Base-by-base conservation (phyloP, 164 flowering plant genomes). In the Chimonanthus praecox region DNA sequence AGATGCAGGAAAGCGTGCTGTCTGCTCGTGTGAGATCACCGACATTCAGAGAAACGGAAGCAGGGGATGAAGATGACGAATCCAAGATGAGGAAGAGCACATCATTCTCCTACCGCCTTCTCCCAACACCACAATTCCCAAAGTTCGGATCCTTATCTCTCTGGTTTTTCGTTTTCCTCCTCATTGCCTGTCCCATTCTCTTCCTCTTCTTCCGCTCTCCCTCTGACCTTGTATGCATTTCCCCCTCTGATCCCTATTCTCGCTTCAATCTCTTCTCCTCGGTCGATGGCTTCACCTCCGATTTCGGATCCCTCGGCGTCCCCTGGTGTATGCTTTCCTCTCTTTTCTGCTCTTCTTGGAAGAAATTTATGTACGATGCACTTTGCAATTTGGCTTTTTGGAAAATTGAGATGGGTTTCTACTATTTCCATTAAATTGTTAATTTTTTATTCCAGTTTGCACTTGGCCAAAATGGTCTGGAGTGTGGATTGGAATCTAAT, bases 241-340 rank as follows among this genome's bases (percentile, higher is more conserved):
- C 91, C 64, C 74, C 90, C 10, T 80, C 63, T 49, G 85, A 82
- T 51, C 82, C 33, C 33, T 33, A 33, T 33, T 33, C 33, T 33
- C 33, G 90, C n/a, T 46, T 82, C 69, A 81, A 80, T 6, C 80
- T 84, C 75, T 84, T 85, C 71, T 91, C 91, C 5, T 33, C 33
- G 33, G 77, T 87, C 65, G 97, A 87, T 20, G 90, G 87, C 7
- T 82, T 84, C 66, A 96, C 85, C 6, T 87, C 98, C 4, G 99
- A 93, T 68, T 95, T 91, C 58, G 98, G 97, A 71, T 74, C 84
- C 18, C 97, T 95, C 63, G 99, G 99, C 62, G 97, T 95, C 43
- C 99, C 99, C 67, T 93, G 96, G 96, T 95, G 99, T 92, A 91
- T 88, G 97, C 75, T 33, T 33, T 33, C 33, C 33, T 33, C 33